Evolutionary conservation across 164 flowering plant genomes (phyloP).

Genomic region (Magnolia kwangsiensis): DNA sequence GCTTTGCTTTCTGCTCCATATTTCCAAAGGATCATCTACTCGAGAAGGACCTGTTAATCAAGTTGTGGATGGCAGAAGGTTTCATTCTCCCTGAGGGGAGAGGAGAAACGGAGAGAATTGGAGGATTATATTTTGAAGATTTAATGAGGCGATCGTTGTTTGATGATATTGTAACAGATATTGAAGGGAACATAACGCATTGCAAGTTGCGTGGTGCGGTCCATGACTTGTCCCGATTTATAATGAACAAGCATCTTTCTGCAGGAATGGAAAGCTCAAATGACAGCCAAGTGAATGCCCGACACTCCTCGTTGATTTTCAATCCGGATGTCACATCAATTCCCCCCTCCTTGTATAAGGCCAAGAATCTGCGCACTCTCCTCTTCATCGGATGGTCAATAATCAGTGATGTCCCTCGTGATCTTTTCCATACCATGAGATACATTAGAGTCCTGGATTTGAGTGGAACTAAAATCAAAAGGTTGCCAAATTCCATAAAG

Average conservation of each 20-base stretch:
- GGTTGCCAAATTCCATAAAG: not conserved
- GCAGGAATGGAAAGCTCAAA: not conserved
- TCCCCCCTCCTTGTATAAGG: not conserved
- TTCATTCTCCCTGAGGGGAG: slow-evolving; percentile 7
- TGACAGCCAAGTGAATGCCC: not conserved
- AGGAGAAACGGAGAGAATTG: slow-evolving; percentile 10
- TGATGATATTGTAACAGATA: not conserved
- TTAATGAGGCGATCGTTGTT: slow-evolving; percentile 8
- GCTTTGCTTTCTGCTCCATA: slow-evolving; percentile 23
- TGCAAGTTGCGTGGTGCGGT: slow-evolving; percentile 12
- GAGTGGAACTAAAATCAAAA: not conserved
- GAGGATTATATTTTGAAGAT: slow-evolving; percentile 11
- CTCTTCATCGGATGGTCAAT: not conserved
- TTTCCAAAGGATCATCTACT: slow-evolving; percentile 16
- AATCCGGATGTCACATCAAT: not conserved
- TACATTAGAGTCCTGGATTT: slow-evolving; percentile 3
- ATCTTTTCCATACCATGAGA: not conserved
- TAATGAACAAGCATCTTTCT: not conserved
- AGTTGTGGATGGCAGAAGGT: slow-evolving; percentile 23
- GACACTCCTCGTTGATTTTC: not conserved
- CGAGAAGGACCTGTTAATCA: slow-evolving; percentile 11
- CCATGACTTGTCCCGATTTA: slow-evolving; percentile 6
- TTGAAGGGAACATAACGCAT: not conserved
- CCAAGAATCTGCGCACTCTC: slow-evolving; percentile 4
- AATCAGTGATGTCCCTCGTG: not conserved